Evolutionary conservation across 1,139 yeast genomes (phyloP), one percentile per base, ranked within the genome.

Genomic region (Yamadazyma diddensiae): DNA sequence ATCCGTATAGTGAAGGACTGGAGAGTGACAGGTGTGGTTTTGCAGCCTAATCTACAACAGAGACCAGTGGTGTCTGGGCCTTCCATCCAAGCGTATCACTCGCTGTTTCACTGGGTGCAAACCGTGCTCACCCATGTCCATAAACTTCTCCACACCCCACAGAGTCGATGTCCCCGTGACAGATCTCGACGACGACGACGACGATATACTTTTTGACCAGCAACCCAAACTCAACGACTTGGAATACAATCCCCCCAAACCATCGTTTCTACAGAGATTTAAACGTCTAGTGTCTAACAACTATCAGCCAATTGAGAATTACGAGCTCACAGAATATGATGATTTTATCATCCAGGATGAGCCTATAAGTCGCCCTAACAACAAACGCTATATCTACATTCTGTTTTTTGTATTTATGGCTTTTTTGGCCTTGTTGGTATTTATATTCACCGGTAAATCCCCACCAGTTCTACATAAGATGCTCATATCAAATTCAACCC

Each of bases 401-500:
- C 8, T 5, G 5, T 12, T 13, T 11, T 5, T 13, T 13, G 6
- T n/a, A 13, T 8, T 13, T 6, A 11, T 22, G 15, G 25, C 25
- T n/a, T 6, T 13, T 5, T 12, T 22, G 5, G 15, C n/a, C 6
- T 7, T 6, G 15, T 8, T 6, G 6, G n/a, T 22, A 6, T 5
- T 12, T 13, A 13, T 22, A 15, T 22, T 22, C 6, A 7, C n/a
- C 15, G 18, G 6, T 7, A 15, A 15, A 11, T 10, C 6, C 15
- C 10, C 6, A 11, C 6, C 8, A 12, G 13, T 6, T 7, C 6
- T 5, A 6, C 25, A 12, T 11, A 13, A 30, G 17, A 11, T 23
- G 23, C 26, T 20, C 11, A 14, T 76, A 15, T 60, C 70, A 14
- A 88, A 88, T 52, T 85, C 92, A 3, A 85, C 96, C 0, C 80